phyloP scores from a whole-genome alignment of 2,329 filamentous ascomycete species.

The Beauveria sp. region DNA sequence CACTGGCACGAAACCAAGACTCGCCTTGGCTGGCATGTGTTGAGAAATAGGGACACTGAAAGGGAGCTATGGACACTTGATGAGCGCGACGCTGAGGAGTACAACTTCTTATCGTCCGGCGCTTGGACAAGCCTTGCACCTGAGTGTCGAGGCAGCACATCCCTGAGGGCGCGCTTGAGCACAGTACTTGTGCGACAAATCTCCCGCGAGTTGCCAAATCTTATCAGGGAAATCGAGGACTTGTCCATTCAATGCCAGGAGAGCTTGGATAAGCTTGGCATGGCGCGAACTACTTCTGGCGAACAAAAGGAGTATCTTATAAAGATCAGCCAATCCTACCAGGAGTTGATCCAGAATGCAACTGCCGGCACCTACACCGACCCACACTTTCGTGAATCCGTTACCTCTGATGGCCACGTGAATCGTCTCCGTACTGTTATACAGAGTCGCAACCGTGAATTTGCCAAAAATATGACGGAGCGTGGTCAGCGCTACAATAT shows the following conservation, averaged over 20 bases:
- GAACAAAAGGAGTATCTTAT: constrained; percentile 44
- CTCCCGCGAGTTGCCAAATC: constrained; percentile 34
- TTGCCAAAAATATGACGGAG: constrained; percentile 34
- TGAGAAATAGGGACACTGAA: constrained; percentile 32
- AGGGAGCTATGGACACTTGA: constrained; percentile 13
- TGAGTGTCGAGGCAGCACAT: constrained; percentile 36
- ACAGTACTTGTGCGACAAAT: constrained; percentile 42
- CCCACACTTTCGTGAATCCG: constrained; percentile 37
- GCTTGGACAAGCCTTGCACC: constrained; percentile 29
- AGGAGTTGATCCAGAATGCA: constrained; percentile 35
- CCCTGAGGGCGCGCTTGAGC: constrained; percentile 42
- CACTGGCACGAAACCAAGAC: constrained; percentile 37
- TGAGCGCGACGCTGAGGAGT: constrained; percentile 33
- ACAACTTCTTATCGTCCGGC: constrained; percentile 34
- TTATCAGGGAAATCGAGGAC: constrained; percentile 35
- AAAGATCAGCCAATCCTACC: constrained; percentile 36
- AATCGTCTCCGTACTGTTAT: constrained; percentile 46
- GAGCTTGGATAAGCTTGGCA: constrained; percentile 39
- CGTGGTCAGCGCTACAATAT: constrained; percentile 34
- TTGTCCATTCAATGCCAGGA: constrained; percentile 26
- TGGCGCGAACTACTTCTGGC: constrained; percentile 31
- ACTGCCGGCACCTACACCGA: constrained; percentile 43
- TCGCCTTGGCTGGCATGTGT: constrained; percentile 46
- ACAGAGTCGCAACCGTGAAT: constrained; percentile 41
- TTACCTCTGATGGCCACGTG: constrained; percentile 23